Conservation (phyloP, 2,329 filamentous ascomycete genomes). For the Penicillium sp. region DNA sequence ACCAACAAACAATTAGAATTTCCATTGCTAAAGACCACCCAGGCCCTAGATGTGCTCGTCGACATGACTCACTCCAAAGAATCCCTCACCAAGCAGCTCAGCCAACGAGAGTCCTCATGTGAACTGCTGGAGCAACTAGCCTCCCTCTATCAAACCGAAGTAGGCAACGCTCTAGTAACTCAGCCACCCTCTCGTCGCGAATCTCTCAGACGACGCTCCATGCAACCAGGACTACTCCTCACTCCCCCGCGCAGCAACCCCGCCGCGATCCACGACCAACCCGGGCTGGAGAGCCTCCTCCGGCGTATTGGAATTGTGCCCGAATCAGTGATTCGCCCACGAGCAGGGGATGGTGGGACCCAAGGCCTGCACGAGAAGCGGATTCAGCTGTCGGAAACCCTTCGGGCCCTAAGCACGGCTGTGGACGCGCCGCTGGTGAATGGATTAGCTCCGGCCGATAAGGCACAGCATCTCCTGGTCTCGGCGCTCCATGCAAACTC, state of each 20-base stretch:
- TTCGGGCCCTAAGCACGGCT: slow-evolving; percentile 29
- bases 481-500: slow-evolving; percentile 35
- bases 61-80: slow-evolving; percentile 38
- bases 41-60: slow-evolving; percentile 37
- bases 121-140: slow-evolving; percentile 36
- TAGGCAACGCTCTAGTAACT: slow-evolving; percentile 21
- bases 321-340: slow-evolving; percentile 29
- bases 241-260: slow-evolving; percentile 16
- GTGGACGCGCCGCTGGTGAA: slow-evolving; percentile 34
- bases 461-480: slow-evolving; percentile 34
- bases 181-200: slow-evolving; percentile 30
- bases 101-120: slow-evolving; percentile 37
- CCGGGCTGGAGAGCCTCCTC: slow-evolving; percentile 33
- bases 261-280: slow-evolving; percentile 20
- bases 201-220: slow-evolving; percentile 29
- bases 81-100: slow-evolving; percentile 30
- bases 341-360: slow-evolving; percentile 20
- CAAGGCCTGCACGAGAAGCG: slow-evolving; percentile 33
- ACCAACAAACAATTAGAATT: not conserved
- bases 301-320: slow-evolving; percentile 37
- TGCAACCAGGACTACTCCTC: slow-evolving; percentile 22
- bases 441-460: slow-evolving; percentile 34
- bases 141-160: slow-evolving; percentile 34
- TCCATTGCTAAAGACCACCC: slow-evolving; percentile 14
- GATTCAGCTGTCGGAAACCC: slow-evolving; percentile 29